Evolutionary conservation across 2,329 filamentous ascomycete species (phyloP), one percentile per base, ranked within the genome.

Genomic region (Botrytis medusae): DNA sequence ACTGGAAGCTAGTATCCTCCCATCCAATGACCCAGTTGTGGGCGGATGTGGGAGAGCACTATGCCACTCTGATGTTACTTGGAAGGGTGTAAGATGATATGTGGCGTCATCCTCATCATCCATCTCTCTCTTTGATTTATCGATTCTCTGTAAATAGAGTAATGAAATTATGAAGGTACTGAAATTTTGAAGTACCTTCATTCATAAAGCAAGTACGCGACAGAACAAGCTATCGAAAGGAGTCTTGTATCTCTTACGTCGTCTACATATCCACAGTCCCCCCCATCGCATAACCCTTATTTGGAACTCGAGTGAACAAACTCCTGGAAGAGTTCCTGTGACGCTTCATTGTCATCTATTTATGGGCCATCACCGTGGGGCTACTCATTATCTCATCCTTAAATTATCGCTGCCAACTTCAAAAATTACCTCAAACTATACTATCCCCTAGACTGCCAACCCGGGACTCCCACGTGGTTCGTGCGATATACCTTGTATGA

Each of bases 41-140:
- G 12, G 20, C n/a, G 22, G 16, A 16, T 1, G 32, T 8, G 1
- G 0, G 59, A 32, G 12, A 54, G 51, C 4, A 54, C 1, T 61
- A 40, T 40, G 6, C 37, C 40, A 5, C 37, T 37, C 37, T n/a
- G 22, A 16, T 18, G 8, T 61, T n/a, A n/a, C 12, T 18, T 61
- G 3, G 25, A 25, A 3, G 34, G 25, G 34, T 14, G 4, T 8
- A n/a, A 61, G 25, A 7, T 14, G 10, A 40, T 25, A 18, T 18
- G 18, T n/a, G 22, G 1, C 4, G 7, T 16, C 9, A 1, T 5
- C 0, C 14, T n/a, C 22, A 8, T 9, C 40, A 22, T 25, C 4
- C 5, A 18, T 57, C n/a, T n/a, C n/a, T 57, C 8, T 6, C 14
- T 16, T n/a, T 57, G 51, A 5, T 57, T 4, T 29, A n/a, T 57